phyloP scores from a whole-genome alignment of 331 rosid genomes.

The Malus hybrid region DNA sequence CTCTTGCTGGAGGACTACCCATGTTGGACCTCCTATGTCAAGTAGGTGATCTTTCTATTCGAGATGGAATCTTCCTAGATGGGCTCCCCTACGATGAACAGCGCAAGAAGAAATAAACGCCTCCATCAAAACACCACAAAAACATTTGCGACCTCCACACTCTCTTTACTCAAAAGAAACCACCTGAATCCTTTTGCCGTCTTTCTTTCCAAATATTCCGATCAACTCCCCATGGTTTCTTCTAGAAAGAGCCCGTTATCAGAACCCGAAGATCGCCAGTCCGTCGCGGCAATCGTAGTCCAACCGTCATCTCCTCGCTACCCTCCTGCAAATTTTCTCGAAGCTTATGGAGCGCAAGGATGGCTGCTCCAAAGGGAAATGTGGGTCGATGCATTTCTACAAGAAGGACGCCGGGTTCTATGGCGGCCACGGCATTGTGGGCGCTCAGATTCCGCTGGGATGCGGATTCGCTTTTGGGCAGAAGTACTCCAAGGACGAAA shows the following conservation, averaged over 20 bases:
- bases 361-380: constrained; percentile 81
- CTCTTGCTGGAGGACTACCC: constrained; percentile 32
- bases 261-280: neutral
- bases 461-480: constrained; percentile 31
- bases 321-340: constrained; percentile 39
- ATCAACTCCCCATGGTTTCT: neutral
- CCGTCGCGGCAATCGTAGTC: neutral
- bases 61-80: constrained; percentile 24
- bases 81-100: constrained; percentile 26
- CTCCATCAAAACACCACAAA: no score
- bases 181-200: neutral
- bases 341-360: constrained; percentile 74
- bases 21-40: constrained; percentile 36
- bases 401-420: constrained; percentile 60
- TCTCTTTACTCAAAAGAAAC: neutral
- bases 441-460: constrained; percentile 86
- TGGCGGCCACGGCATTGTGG: constrained; percentile 92
- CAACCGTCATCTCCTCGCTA: constrained; percentile 9
- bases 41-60: constrained; percentile 41
- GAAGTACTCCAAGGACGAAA: no score
- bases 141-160: no score
- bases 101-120: no score
- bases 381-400: constrained; percentile 95
- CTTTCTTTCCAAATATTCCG: neutral
- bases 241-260: neutral